Conservation (phyloP, 2,329 filamentous ascomycete species). For the Ceratocystis alfenasii region DNA sequence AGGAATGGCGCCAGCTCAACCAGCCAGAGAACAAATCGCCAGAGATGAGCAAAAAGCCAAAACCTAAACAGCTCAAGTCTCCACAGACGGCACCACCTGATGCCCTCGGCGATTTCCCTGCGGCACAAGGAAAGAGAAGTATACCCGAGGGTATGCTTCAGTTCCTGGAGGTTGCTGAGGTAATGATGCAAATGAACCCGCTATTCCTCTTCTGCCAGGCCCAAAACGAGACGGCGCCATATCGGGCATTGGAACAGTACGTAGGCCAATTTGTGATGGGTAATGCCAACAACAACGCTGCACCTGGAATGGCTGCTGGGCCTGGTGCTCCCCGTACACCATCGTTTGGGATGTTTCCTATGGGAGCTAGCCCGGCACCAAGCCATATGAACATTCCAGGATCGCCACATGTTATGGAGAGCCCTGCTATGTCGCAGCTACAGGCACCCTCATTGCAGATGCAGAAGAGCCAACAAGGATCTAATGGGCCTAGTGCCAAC, state of each 20-base stretch:
- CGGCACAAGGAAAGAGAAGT: conserved; percentile 43
- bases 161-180: conserved; percentile 56
- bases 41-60: conserved; percentile 56
- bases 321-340: conserved; percentile 37
- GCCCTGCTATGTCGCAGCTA: conserved; percentile 50
- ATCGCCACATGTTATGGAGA: conserved; percentile 47
- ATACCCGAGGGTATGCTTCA: conserved; percentile 50
- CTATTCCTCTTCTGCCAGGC: conserved; percentile 47
- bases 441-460: conserved; percentile 55
- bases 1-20: conserved; percentile 53
- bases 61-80: conserved; percentile 46
- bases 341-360: conserved; percentile 44
- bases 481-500: conserved; percentile 54
- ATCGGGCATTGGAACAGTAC: conserved; percentile 49
- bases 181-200: conserved; percentile 55
- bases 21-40: conserved; percentile 43
- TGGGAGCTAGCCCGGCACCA: conserved; percentile 48
- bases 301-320: conserved; percentile 28
- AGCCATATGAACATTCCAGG: conserved; percentile 48
- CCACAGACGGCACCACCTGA: conserved; percentile 48
- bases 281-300: conserved; percentile 38
- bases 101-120: conserved; percentile 44
- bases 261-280: conserved; percentile 35
- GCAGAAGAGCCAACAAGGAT: conserved; percentile 57
- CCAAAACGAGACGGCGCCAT: conserved; percentile 44